These are phyloP conservation scores for Coccinonectria pachysandricola DNA, from an alignment of 2,329 filamentous ascomycete genomes.

Conservation along the genomic window DNA sequence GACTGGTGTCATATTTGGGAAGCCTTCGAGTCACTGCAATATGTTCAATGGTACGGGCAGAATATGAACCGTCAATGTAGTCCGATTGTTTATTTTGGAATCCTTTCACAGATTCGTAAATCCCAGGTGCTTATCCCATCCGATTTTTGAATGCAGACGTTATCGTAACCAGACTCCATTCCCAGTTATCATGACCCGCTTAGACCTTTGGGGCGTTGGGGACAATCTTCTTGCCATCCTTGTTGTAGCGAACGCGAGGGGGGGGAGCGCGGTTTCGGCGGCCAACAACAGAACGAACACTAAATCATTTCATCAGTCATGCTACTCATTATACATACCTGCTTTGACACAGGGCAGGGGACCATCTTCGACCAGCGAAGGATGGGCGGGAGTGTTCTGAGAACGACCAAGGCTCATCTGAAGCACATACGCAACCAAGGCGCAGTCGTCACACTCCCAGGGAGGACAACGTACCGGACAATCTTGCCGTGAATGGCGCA, in stretches of 20 bases:
- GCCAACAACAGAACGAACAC: conserved; percentile 93
- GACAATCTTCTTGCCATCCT: conserved; percentile 99
- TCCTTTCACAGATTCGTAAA: conserved; percentile 18
- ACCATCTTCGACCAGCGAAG: no score
- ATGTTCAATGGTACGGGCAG: no score
- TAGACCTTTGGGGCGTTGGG: conserved; percentile 48
- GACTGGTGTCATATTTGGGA: no score
- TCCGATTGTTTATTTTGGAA: conserved; percentile 22
- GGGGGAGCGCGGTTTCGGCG: conserved; percentile 98
- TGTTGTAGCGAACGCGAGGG: conserved; percentile 98
- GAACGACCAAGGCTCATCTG: conserved; percentile 53
- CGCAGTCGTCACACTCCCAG: conserved; percentile 49
- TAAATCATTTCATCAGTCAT: no score
- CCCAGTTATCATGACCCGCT: conserved; percentile 20
- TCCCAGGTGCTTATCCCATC: conserved; percentile 27
- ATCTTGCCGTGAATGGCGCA: conserved; percentile 99
- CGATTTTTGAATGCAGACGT: conserved; percentile 28
- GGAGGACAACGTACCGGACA: conserved; percentile 79
- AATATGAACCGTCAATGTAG: no score
- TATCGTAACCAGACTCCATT: conserved; percentile 30
- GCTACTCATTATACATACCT: no score
- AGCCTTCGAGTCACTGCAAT: no score
- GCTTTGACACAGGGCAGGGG: no score
- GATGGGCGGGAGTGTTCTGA: conserved; percentile 23
- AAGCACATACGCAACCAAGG: conserved; percentile 36